These are phyloP conservation scores for Pistacia integerrima DNA, from an alignment of 345 rosid species.

Conservation along the genomic window DNA sequence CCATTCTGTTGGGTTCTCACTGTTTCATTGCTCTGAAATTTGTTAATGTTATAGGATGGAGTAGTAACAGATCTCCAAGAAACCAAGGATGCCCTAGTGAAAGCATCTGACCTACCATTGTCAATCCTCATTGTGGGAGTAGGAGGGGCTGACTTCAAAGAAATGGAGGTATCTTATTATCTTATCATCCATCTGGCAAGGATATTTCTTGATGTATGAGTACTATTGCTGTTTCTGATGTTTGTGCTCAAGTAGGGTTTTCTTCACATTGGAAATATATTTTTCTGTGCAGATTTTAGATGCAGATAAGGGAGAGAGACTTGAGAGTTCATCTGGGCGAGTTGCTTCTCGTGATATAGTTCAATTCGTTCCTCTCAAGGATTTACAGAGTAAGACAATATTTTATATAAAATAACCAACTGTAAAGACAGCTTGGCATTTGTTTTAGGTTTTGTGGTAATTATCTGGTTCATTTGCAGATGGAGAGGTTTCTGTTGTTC, in stretches of 20 bases:
- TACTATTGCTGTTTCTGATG: background rate
- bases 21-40: slow-evolving; percentile 6
- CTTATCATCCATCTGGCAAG: background rate
- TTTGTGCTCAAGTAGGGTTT: background rate
- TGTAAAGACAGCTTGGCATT: background rate
- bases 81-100: slow-evolving; percentile 86
- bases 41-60: slow-evolving; percentile 64
- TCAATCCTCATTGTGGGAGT: slow-evolving; percentile 95
- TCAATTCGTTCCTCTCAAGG: slow-evolving; percentile 83
- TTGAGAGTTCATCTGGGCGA: slow-evolving; percentile 81
- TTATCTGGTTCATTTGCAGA: slow-evolving; percentile 42
- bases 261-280: background rate
- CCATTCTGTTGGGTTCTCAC: slow-evolving; percentile 16
- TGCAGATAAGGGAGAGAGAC: slow-evolving; percentile 87
- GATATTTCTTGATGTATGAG: background rate
- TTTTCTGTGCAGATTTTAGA: slow-evolving; percentile 60
- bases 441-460: slow-evolving; percentile 3
- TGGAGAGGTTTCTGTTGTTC: slow-evolving; percentile 78
- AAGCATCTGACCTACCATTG: slow-evolving; percentile 89
- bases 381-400: slow-evolving; percentile 66
- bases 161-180: slow-evolving; percentile 76
- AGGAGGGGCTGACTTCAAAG: slow-evolving; percentile 98
- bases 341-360: slow-evolving; percentile 93
- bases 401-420: background rate
- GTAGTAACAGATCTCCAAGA: slow-evolving; percentile 97